A percentile compares a stretch with the other conserved stretches of the same genome.
Evolutionary conservation across 2,329 filamentous ascomycete species (phyloP).

Genomic region (Massarina eburnea): DNA sequence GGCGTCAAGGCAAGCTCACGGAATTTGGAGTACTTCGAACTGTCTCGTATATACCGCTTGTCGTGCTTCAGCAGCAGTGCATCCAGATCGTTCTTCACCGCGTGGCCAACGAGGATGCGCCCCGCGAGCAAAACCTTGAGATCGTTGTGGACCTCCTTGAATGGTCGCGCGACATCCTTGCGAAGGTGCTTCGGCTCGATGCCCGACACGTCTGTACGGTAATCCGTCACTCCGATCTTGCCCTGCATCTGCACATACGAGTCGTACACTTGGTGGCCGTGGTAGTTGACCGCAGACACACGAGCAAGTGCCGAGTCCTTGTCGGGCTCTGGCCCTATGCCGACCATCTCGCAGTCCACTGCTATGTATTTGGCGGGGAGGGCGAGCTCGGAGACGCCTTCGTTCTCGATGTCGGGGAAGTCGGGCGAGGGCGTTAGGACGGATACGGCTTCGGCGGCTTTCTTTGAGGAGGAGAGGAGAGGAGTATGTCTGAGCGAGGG

Average conservation of each 20-base stretch:
- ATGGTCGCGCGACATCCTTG: slow-evolving; percentile 49
- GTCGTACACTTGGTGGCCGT: slow-evolving; percentile 91
- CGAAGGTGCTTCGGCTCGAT: slow-evolving; percentile 74
- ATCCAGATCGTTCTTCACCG: slow-evolving; percentile 74
- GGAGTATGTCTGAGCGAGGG: slow-evolving; percentile 45
- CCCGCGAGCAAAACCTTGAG: slow-evolving; percentile 69
- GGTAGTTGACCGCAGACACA: slow-evolving; percentile 90
- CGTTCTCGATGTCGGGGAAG: slow-evolving; percentile 47
- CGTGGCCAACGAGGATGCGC: slow-evolving; percentile 79
- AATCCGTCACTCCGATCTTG: slow-evolving; percentile 79
- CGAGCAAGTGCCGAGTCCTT: slow-evolving; percentile 78
- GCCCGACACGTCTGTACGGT: slow-evolving; percentile 84
- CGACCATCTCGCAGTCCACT: slow-evolving; percentile 98
- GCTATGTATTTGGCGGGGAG: slow-evolving; percentile 87
- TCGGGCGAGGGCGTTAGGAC: slow-evolving; percentile 48
- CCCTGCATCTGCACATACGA: slow-evolving; percentile 73
- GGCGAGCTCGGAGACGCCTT: slow-evolving; percentile 53
- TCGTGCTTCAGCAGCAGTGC: slow-evolving; percentile 80
- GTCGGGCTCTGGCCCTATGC: slow-evolving; percentile 66
- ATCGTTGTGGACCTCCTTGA: slow-evolving; percentile 75
- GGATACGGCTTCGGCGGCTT: slow-evolving; percentile 58
- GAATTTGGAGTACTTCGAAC: slow-evolving; percentile 75
- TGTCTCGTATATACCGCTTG: slow-evolving; percentile 78
- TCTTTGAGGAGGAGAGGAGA: slow-evolving; percentile 54
- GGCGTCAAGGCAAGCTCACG: slow-evolving; percentile 61